Conservation (phyloP, 805 yeast species). For the Ogataea angusta region DNA sequence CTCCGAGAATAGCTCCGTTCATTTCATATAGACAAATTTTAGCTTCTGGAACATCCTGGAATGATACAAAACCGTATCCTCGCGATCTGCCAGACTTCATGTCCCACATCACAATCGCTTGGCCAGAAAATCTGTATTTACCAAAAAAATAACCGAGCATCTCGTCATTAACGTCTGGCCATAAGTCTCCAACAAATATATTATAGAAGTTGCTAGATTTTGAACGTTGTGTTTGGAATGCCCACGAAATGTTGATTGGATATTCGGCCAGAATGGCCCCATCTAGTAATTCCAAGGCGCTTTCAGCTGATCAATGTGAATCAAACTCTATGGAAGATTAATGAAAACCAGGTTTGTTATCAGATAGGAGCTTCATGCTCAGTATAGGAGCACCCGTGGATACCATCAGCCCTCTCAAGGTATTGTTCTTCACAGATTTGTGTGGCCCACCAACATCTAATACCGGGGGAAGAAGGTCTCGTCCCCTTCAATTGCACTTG, state of each 20-base stretch:
- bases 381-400: slow-evolving; percentile 55
- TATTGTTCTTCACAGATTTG: slow-evolving; percentile 60
- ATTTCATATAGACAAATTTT: slow-evolving; percentile 66
- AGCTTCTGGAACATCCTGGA: slow-evolving; percentile 63
- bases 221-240: slow-evolving; percentile 75
- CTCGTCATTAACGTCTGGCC: slow-evolving; percentile 80
- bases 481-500: slow-evolving; percentile 80
- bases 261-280: slow-evolving; percentile 51
- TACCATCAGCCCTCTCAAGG: slow-evolving; percentile 55
- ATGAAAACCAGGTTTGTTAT: slow-evolving; percentile 67
- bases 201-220: slow-evolving; percentile 55
- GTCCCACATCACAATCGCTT: slow-evolving; percentile 97
- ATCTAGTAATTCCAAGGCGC: slow-evolving; percentile 57
- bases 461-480: slow-evolving; percentile 70
- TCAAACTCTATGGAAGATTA: slow-evolving; percentile 83
- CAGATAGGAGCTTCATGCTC: slow-evolving; percentile 67
- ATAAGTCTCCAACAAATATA: slow-evolving; percentile 82
- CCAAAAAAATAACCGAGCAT: slow-evolving; percentile 54
- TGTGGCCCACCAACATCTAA: slow-evolving; percentile 76
- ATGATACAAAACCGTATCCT: slow-evolving; percentile 89
- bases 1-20: slow-evolving; percentile 71
- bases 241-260: slow-evolving; percentile 72
- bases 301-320: slow-evolving; percentile 51
- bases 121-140: slow-evolving; percentile 57
- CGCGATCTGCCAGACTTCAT: slow-evolving; percentile 90